Base-by-base conservation (phyloP, 2,329 filamentous ascomycete genomes). In the Aspergillus chevalieri region DNA sequence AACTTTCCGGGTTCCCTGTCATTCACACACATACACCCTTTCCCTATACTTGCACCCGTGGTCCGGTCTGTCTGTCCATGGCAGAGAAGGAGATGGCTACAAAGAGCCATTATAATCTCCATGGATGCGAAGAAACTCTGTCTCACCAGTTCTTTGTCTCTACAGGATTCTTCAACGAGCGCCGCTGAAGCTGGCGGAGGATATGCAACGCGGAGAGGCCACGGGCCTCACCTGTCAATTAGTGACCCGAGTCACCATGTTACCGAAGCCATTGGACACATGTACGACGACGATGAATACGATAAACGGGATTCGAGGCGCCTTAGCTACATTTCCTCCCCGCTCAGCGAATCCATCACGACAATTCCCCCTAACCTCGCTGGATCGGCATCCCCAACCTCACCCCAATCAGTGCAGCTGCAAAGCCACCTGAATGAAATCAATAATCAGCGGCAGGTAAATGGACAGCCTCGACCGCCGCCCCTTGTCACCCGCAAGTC, bases 211-310 rank as follows among this genome's bases (percentile, higher is more conserved):
- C 74, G 78, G 54, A 75, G 78, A 62, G 78, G 79, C 57, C 82
- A 84, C 72, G 73, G 72, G 57, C 75, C 81, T 54, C 79, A 83
- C 59, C 74, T 84, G 53, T 84, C 81, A 59, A 85, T 95, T 68
- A 93, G 87, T 69, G 90, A 95, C 72, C 87, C 91, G 53, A 89
- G 81, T 72, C 89, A 95, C 73, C 91, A 95, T 80, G 89, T 95
- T 66, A 95, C 90, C 49, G 91, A 95, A 70, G 87, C 89, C 52
- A 95, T 95, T 70, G 89, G 89, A 47, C 90, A 90, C 61, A 81
- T 95, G 71, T 95, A 96, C 71, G 88, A 87, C 62, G 86, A 89
- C 64, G 82, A 84, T 58, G 81, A 88, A 61, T 72, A 78, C 60
- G 72, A 78, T 61, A 75, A 71, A 58, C 73, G 75, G 61, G 79